Conservation (phyloP, 192 early-diverging fungal species). For the Ambispora gerdemannii region DNA sequence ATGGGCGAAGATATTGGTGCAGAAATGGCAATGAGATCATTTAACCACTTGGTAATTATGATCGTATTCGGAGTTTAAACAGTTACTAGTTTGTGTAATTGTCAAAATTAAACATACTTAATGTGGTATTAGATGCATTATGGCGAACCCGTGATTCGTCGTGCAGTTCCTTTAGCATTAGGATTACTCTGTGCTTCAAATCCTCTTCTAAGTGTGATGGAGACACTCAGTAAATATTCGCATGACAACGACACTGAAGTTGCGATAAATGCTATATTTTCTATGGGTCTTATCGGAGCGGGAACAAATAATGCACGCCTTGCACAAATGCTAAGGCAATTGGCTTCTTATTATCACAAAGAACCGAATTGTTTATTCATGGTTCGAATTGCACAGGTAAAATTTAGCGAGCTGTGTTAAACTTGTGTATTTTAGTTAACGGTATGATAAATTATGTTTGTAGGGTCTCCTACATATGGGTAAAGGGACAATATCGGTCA, state of each 20-base stretch:
- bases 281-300: conserved; percentile 97
- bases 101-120: conserved; percentile 9
- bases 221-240: conserved; percentile 96
- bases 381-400: conserved; percentile 78
- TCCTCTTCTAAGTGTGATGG: conserved; percentile 86
- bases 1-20: conserved; percentile 97
- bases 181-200: conserved; percentile 95
- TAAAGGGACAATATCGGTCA: conserved; percentile 96
- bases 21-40: conserved; percentile 92
- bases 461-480: conserved; percentile 92
- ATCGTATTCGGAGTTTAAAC: neutral
- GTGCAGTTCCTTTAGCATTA: conserved; percentile 91
- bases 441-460: neutral
- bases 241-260: conserved; percentile 98
- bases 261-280: conserved; percentile 93
- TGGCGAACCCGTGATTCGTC: conserved; percentile 92
- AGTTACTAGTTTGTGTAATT: neutral
- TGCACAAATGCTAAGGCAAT: conserved; percentile 94
- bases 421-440: neutral
- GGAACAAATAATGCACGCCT: conserved; percentile 99
- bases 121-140: conserved; percentile 93
- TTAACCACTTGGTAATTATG: conserved; percentile 80
- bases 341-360: conserved; percentile 96
- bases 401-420: neutral
- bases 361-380: conserved; percentile 84